A percentile compares a stretch with the other conserved stretches of the same genome.
Conservation (phyloP, 495 filamentous ascomycete species). For the Neurospora sublineolata region DNA sequence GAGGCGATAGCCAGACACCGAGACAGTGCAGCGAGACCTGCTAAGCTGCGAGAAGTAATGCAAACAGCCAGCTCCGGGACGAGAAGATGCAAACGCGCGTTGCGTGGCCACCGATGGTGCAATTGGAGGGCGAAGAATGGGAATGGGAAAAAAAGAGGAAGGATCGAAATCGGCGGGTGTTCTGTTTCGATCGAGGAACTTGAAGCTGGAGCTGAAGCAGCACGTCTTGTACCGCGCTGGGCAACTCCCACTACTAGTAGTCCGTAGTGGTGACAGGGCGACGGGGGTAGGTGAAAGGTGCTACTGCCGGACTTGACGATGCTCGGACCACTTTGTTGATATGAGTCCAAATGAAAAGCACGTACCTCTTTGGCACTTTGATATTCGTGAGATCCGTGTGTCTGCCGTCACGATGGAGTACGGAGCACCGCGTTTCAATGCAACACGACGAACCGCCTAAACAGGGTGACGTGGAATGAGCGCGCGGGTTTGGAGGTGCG, state of each 20-base stretch:
- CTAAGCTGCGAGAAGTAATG: background rate
- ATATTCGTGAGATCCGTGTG: background rate
- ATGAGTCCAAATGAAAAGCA: background rate
- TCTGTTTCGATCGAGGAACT: background rate
- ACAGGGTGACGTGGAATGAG: background rate
- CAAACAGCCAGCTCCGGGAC: background rate
- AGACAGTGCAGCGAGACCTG: background rate
- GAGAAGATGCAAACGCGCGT: background rate
- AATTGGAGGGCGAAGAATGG: background rate
- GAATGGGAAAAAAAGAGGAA: background rate
- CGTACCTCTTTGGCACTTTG: background rate
- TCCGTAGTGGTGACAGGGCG: background rate
- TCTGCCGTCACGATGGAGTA: background rate
- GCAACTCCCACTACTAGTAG: background rate
- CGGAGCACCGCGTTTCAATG: background rate
- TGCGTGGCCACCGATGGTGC: background rate
- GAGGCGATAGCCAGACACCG: background rate
- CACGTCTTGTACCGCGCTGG: background rate
- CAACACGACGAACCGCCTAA: background rate
- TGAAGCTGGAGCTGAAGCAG: background rate
- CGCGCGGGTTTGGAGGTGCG: background rate
- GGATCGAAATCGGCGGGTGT: background rate
- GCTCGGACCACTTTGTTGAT: background rate
- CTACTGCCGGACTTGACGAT: background rate
- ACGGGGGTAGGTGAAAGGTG: background rate